Base-by-base conservation (phyloP, 805 yeast species). In the Candida multigemmis region DNA sequence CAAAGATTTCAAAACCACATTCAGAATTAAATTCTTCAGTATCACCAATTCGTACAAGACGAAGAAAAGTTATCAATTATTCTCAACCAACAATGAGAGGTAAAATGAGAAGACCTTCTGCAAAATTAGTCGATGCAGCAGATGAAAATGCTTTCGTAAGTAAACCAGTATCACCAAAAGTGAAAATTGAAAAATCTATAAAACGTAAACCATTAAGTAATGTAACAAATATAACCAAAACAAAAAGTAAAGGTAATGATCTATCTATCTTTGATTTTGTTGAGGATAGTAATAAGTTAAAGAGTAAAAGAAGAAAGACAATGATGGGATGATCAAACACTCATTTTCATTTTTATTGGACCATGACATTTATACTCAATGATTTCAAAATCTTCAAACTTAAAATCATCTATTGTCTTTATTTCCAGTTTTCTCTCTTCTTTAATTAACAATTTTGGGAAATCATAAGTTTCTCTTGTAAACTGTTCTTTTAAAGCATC, bases 331-430 rank as follows among this genome's bases (percentile, higher is more conserved):
- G 7, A 14, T 12, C 63, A 91, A 16, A 91, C 98, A 49, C 96
- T 86, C 98, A 91, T 91, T 42, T 83, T 80, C 99, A 91, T 91
- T 40, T 80, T 82, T 41, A 91, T 89, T 35, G 75, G 76, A 2
- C 74, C 70, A 45, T 84, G 77, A 3, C 96, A 96, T 28, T 81
- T 62, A 52, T 91, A 91, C 28, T 72, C 83, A 3, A 59, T 58
- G 24, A 91, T 75, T 42, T 77, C 84, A 43, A 91, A 87, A 52
- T 91, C 97, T 32, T 87, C 96, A 41, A 62, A 82, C 41, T 65
- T 70, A 63, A 91, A 91, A 44, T 82, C 96, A 48, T 87, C 97
- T 30, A 91, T 91, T 34, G 66, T 55, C 11, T 57, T 61, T 7
- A 89, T 74, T 16, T 54, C 47, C 6, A 38, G 40, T 32, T 35